A percentile compares a stretch with the other conserved stretches of the same genome.
Conservation (phyloP, 2,329 filamentous ascomycete species). For the Pseudocercospora pini-densiflorae region DNA sequence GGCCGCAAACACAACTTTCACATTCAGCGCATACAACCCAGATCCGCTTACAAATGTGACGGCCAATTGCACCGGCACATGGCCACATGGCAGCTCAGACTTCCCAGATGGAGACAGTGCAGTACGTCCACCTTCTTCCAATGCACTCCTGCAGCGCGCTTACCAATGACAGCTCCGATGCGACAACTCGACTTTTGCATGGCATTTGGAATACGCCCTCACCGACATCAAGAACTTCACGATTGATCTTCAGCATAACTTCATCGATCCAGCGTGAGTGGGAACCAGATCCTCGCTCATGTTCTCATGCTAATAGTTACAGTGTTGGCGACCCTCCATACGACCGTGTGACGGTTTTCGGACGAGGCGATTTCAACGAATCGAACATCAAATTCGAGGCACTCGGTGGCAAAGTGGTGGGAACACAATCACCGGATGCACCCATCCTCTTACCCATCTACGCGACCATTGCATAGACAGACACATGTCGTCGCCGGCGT, state of each 20-base stretch:
- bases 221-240: conserved; percentile 29
- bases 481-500: not conserved
- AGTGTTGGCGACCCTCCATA: conserved; percentile 39
- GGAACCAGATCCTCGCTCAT: not conserved
- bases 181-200: conserved; percentile 31
- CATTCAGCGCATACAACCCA: conserved; percentile 37
- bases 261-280: conserved; percentile 36
- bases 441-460: conserved; percentile 26
- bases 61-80: conserved; percentile 31
- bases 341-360: conserved; percentile 36
- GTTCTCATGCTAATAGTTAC: conserved; percentile 5
- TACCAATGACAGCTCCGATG: conserved; percentile 24
- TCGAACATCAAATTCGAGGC: conserved; percentile 20
- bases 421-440: conserved; percentile 19
- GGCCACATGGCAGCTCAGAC: conserved; percentile 27
- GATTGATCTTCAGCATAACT: conserved; percentile 34
- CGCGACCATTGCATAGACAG: conserved; percentile 19
- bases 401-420: conserved; percentile 10
- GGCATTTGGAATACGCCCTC: conserved; percentile 30
- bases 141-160: not conserved
- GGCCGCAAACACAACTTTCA: conserved; percentile 31
- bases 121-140: not conserved
- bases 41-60: conserved; percentile 35
- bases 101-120: conserved; percentile 26
- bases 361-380: conserved; percentile 25